A percentile compares a stretch with the other conserved stretches of the same genome.
phyloP scores from a whole-genome alignment of 2,329 filamentous ascomycete genomes.

The Aspergillus transmontanensis region DNA sequence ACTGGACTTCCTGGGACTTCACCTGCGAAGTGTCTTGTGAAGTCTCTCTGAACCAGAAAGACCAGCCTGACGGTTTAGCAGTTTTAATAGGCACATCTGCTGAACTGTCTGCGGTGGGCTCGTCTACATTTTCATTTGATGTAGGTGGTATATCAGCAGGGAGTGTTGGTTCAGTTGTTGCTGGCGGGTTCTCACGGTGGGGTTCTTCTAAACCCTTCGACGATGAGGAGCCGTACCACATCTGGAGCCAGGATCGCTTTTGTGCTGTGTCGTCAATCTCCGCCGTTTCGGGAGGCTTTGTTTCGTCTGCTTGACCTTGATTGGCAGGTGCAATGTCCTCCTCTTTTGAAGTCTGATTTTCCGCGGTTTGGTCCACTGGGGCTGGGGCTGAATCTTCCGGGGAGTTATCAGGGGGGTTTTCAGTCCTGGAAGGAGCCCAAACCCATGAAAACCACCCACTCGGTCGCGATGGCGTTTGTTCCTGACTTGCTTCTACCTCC shows the following conservation, averaged over 20 bases:
- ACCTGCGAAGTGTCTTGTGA: conserved; percentile 28
- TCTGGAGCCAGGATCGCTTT: conserved; percentile 49
- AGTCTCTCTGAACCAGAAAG: conserved; percentile 44
- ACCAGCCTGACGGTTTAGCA: conserved; percentile 41
- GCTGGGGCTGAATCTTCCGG: conserved; percentile 16
- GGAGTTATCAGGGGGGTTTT: conserved; percentile 5
- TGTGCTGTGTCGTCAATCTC: conserved; percentile 26
- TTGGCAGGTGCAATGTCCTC: conserved; percentile 13
- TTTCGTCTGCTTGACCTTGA: conserved; percentile 13
- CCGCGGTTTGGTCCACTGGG: conserved; percentile 12
- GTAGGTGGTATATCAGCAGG: conserved; percentile 12
- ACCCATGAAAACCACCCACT: conserved; percentile 44
- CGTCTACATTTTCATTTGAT: conserved; percentile 21
- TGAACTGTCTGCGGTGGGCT: conserved; percentile 20
- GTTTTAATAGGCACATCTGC: conserved; percentile 23
- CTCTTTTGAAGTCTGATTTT: conserved; percentile 17
- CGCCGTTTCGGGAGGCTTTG: conserved; percentile 13
- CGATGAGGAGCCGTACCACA: conserved; percentile 41
- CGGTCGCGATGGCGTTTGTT: conserved; percentile 20
- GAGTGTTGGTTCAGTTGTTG: conserved; percentile 15
- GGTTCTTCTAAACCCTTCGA: conserved; percentile 29
- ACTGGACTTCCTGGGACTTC: conserved; percentile 29
- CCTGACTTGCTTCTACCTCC: conserved; percentile 10
- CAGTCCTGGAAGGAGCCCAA: conserved; percentile 27
- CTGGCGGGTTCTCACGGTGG: conserved; percentile 18